Evolutionary conservation across 805 yeast species (phyloP), one percentile per base, ranked within the genome.

Genomic region (Wickerhamiella bombiphila): DNA sequence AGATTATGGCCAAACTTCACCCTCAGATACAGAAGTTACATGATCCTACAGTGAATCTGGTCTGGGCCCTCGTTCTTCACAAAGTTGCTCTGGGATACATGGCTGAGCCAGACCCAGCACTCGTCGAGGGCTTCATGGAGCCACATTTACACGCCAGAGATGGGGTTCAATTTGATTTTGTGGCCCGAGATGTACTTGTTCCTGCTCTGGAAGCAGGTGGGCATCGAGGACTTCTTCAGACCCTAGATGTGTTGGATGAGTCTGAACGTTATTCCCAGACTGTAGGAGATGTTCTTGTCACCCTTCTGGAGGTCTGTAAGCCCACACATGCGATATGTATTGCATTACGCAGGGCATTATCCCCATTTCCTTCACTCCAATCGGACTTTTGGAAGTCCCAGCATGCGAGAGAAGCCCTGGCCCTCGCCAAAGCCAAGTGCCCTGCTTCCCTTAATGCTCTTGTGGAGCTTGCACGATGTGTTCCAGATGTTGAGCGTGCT

Each of bases 371-470:
- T 1, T 62, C 63, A 29, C 53, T 63, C 29, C 56, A 66, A 1
- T 56, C 65, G 9, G 64, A 60, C 13, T 70, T 74, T 45, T 74
- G 72, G 45, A 53, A 57, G 2, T 59, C 64, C 37, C 63, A 63
- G n/a, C 56, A 63, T 1, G 61, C 69, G 0, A 59, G 59, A 17
- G 63, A 65, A 35, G 52, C 66, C 3, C 50, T 76, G 22, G 60
- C 70, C 13, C 52, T 82, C 20, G 59, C 81, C 1, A 66, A 76
- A 43, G 77, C 91, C 0, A 83, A 86, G 50, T 69, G 81, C 43
- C 97, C 97, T 0, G 52, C 67, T 2, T 50, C 73, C 2, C 54
- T 81, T 14, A 54, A 66, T 2, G 76, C 88, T 1, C 74, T 76
- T 41, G 56, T 83, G 29, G 66, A 72, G 38, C 47, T 82, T 9